Percentiles rank a stretch among this genome's conserved stretches.
Evolutionary conservation across 176 grass and related monocot genomes (phyloP).

Genomic region (Lolium multiflorum): DNA sequence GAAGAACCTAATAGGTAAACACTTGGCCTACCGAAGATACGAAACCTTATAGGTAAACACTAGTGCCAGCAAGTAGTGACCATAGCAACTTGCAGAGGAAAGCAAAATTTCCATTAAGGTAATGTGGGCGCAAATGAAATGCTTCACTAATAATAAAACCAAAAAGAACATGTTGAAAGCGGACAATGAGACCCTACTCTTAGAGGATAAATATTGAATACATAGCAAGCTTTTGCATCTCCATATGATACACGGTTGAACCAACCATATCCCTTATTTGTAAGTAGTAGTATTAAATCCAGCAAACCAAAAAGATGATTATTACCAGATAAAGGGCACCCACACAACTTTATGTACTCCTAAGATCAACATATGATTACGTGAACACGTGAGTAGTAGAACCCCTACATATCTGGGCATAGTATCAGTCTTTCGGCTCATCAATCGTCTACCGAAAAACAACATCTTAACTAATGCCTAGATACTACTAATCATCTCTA

Average conservation of each 20-base stretch:
- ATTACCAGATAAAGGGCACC: background rate
- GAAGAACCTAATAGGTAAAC: background rate
- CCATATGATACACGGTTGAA: background rate
- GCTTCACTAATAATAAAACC: background rate
- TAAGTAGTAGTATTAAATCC: background rate
- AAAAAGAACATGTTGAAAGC: background rate
- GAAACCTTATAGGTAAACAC: constrained; percentile 4
- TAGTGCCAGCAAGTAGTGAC: constrained; percentile 1
- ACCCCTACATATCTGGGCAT: background rate
- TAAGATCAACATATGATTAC: background rate
- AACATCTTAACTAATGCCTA: background rate
- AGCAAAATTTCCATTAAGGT: background rate
- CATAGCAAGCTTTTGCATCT: background rate
- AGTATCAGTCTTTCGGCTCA: background rate
- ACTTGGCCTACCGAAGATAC: background rate
- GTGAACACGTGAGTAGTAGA: background rate
- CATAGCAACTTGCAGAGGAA: background rate
- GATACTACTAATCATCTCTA: background rate
- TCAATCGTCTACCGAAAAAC: constrained; percentile 2
- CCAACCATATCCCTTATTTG: background rate
- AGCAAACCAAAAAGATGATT: background rate
- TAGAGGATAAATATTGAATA: background rate
- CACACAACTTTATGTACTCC: background rate
- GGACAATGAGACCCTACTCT: background rate
- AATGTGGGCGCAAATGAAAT: background rate